A percentile compares a stretch with the other conserved stretches of the same genome.
These are phyloP conservation scores for Penicillium verrucosum DNA, from an alignment of 2,329 filamentous ascomycete species.

Conservation along the genomic window DNA sequence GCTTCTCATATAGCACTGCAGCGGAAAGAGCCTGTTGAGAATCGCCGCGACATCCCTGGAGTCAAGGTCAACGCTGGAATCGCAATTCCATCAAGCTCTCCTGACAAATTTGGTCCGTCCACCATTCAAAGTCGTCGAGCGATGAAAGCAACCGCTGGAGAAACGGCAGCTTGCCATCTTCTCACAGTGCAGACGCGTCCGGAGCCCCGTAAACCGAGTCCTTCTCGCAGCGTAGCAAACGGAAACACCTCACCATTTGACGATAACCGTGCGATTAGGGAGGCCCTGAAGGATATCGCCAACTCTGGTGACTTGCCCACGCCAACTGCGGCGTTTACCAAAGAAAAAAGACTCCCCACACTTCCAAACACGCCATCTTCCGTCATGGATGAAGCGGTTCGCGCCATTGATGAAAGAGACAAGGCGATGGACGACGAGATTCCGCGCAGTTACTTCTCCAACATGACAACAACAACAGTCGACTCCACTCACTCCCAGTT, in stretches of 20 bases:
- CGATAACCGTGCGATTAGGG: constrained; percentile 13
- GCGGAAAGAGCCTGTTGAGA: constrained; percentile 5
- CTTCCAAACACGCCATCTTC: constrained; percentile 48
- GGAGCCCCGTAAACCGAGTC: constrained; percentile 8
- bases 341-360: constrained; percentile 44
- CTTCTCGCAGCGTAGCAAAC: constrained; percentile 9
- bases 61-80: constrained; percentile 13
- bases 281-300: constrained; percentile 7
- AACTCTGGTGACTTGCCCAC: constrained; percentile 23
- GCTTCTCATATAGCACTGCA: neutral
- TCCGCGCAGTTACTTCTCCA: constrained; percentile 44
- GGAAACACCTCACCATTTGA: constrained; percentile 10
- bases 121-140: constrained; percentile 41
- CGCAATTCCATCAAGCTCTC: constrained; percentile 5
- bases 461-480: constrained; percentile 31
- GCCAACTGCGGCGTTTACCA: constrained; percentile 27
- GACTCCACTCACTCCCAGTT: constrained; percentile 32
- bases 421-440: constrained; percentile 32
- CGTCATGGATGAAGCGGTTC: constrained; percentile 42
- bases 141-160: constrained; percentile 29
- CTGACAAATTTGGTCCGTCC: constrained; percentile 12
- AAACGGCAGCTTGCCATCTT: constrained; percentile 26
- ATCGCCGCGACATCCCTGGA: constrained; percentile 15
- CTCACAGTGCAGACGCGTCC: constrained; percentile 29
- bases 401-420: constrained; percentile 34